phyloP scores from a whole-genome alignment of 169 alveolate genomes.

The Cryptosporidium viatorum region DNA sequence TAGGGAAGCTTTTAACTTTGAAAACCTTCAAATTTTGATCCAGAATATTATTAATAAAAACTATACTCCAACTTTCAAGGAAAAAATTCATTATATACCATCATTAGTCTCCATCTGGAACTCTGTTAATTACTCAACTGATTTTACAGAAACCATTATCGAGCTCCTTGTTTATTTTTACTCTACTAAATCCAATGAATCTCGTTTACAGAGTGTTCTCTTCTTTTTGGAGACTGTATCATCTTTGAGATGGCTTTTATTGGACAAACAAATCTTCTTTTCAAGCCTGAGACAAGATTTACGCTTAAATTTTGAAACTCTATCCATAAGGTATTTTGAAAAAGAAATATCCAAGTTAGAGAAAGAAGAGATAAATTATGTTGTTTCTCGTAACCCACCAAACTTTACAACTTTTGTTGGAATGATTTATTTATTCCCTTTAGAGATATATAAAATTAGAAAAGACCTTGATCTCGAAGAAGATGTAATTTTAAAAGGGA shows the following conservation, averaged over 20 bases:
- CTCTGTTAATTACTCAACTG: background rate
- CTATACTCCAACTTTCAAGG: background rate
- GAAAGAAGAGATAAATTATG: background rate
- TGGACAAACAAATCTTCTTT: background rate
- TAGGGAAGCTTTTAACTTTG: background rate
- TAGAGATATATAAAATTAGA: background rate
- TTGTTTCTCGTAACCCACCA: background rate
- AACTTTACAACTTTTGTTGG: background rate
- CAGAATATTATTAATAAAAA: background rate
- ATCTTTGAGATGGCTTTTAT: background rate
- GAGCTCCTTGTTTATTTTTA: conserved; percentile 20
- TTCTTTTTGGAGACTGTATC: conserved; percentile 18
- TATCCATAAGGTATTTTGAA: background rate
- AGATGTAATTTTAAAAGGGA: background rate
- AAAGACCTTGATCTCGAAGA: background rate
- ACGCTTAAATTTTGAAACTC: background rate
- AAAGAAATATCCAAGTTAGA: background rate
- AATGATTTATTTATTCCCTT: background rate
- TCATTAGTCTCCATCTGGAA: conserved; percentile 54
- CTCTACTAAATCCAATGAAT: background rate
- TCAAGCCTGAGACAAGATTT: background rate
- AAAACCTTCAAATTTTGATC: background rate
- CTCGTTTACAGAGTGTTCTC: background rate
- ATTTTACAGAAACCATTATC: background rate
- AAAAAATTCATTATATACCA: conserved; percentile 32